Conservation (phyloP, 2,329 filamentous ascomycete species). For the Ophiocordyceps sinensis region DNA sequence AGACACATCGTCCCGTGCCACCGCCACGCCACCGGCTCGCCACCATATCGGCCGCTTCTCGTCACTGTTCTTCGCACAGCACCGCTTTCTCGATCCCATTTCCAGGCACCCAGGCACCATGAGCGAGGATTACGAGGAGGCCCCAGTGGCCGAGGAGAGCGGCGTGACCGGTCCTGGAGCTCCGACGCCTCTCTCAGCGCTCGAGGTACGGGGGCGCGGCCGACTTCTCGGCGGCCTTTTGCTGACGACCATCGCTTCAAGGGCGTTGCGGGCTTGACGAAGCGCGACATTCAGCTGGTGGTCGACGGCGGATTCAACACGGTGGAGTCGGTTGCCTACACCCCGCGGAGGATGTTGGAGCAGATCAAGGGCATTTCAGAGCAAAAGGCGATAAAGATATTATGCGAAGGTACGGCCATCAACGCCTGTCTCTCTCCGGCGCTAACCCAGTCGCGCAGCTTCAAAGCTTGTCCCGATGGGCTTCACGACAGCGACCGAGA, state of each 20-base stretch:
- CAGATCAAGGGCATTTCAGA: constrained; percentile 98
- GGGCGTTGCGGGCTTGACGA: constrained; percentile 83
- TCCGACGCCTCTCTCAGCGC: constrained; percentile 71
- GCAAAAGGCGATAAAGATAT: constrained; percentile 83
- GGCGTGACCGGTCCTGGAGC: constrained; percentile 72
- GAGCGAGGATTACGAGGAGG: constrained; percentile 49
- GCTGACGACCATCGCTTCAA: constrained; percentile 20
- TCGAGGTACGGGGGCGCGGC: constrained; percentile 53
- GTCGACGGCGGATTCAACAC: constrained; percentile 90
- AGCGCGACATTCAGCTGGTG: constrained; percentile 85
- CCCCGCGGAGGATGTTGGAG: constrained; percentile 66
- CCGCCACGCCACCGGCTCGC: too few species aligned
- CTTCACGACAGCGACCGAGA: constrained; percentile 96
- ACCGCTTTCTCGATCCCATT: too few species aligned
- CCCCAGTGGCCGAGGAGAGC: constrained; percentile 52
- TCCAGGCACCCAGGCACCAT: constrained; percentile 18
- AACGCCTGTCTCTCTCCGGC: not conserved
- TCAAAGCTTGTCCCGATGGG: constrained; percentile 97
- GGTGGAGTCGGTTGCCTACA: constrained; percentile 92
- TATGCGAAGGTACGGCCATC: constrained; percentile 60
- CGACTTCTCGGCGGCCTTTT: not conserved
- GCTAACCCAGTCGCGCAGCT: constrained; percentile 34
- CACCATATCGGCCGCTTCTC: too few species aligned
- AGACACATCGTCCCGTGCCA: not conserved
- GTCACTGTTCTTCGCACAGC: not conserved